Evolutionary conservation across 352 stramenopile genomes (phyloP).

Genomic region (Globisporangium spiculum): DNA sequence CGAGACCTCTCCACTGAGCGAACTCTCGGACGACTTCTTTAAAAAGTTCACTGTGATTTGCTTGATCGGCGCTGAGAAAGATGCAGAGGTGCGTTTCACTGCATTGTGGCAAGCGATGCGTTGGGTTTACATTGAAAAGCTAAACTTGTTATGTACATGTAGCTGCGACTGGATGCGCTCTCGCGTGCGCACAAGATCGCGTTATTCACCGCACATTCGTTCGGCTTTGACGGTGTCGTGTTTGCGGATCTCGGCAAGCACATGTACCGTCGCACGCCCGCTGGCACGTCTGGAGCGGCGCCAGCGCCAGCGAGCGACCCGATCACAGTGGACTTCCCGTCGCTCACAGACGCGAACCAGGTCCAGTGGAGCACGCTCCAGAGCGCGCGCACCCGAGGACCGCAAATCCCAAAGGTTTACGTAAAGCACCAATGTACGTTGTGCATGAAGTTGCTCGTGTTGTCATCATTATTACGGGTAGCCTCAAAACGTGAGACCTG

Average conservation of each 20-base stretch:
- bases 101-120: not conserved
- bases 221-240: conserved; percentile 76
- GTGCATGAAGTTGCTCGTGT: not conserved
- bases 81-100: conserved; percentile 30
- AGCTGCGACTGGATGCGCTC: conserved; percentile 58
- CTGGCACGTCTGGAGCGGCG: conserved; percentile 3
- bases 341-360: conserved; percentile 42
- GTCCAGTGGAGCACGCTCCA: conserved; percentile 64
- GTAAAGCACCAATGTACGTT: conserved; percentile 74
- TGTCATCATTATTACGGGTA: not conserved
- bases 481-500: not conserved
- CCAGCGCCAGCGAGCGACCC: conserved; percentile 31
- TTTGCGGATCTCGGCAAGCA: conserved; percentile 78
- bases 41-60: conserved; percentile 87
- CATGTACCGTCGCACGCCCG: conserved; percentile 51
- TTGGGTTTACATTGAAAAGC: not conserved
- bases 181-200: conserved; percentile 53
- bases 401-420: conserved; percentile 71
- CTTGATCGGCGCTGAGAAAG: conserved; percentile 43
- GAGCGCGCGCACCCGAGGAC: conserved; percentile 65
- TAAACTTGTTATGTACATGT: not conserved
- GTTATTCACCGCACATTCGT: conserved; percentile 75
- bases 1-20: conserved; percentile 56
- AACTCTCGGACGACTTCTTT: conserved; percentile 73
- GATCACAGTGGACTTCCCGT: conserved; percentile 50